Evolutionary conservation across 2,329 filamentous ascomycete genomes (phyloP), one percentile per base, ranked within the genome.

Genomic region (Eurotiales sp.): DNA sequence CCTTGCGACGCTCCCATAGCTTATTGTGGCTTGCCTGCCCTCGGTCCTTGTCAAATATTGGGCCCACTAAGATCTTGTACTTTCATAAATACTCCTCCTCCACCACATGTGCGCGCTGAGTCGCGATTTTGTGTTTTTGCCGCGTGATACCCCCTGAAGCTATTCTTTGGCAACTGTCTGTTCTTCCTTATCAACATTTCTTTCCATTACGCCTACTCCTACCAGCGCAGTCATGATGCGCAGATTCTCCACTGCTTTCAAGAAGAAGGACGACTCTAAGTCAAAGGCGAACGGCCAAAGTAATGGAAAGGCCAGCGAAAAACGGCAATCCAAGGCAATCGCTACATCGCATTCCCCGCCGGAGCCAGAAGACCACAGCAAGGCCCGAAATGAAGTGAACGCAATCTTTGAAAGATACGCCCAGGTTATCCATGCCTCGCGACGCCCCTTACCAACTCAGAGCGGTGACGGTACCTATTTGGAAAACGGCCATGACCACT

Each of bases 381-480:
- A 68, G 44, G 71, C 69, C 50, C 66, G 68, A n/a, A 62, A 63
- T 25, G 70, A 74, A 55, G 65, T 74, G 8, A 63, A 68, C 21
- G 61, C 62, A 7, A 63, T 67, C 14, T 77, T 77, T 50, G 65
- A 70, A 30, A 67, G 71, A 55, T 76, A 71, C 63, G 71, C 72
- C 17, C 70, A 74, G 56, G 61, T 77, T 10, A 72, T 78, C 46
- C 73, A 77, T 49, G 77, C 81, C 4, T 81, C 83, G 1, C 75
- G 74, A 52, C 72, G 81, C n/a, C 84, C 86, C 8, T 68, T 86
- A 27, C 84, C 86, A 0, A 82, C 74, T 1, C 77, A 86, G 59
- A 78, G 75, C 49, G 83, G 84, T 22, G 78, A 85, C 61, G 83
- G 83, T n/a, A 77, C 78, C 2, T 86, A 84, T 51, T 69, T 77